These are phyloP conservation scores for Ascoidea tarda DNA, from an alignment of 805 yeast genomes.

Conservation along the genomic window DNA sequence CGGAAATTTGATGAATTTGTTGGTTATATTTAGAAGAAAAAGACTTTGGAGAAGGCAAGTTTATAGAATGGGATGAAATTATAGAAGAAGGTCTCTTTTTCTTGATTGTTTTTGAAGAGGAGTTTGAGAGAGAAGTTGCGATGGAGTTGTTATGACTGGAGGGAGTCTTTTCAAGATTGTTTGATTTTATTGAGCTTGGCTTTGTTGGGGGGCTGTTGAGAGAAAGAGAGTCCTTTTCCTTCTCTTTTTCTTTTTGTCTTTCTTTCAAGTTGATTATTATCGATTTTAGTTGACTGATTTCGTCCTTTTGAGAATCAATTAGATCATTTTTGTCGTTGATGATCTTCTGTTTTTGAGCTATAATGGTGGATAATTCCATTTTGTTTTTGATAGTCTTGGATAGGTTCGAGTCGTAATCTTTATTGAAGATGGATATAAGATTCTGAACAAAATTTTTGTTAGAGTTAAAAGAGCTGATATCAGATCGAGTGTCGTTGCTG, in stretches of 20 bases:
- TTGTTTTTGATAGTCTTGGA: background rate
- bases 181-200: background rate
- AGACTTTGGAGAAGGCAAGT: background rate
- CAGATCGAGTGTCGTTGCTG: background rate
- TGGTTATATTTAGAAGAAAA: background rate
- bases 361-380: background rate
- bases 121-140: background rate
- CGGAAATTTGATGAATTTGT: background rate
- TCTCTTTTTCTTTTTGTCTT: too few species aligned
- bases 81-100: background rate
- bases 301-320: background rate
- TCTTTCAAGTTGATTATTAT: background rate
- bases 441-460: too few species aligned
- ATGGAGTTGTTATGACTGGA: background rate
- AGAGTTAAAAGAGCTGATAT: background rate
- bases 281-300: background rate
- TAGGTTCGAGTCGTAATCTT: background rate
- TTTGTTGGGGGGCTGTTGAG: too few species aligned
- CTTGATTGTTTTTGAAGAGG: background rate
- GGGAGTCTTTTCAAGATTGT: background rate
- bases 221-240: too few species aligned
- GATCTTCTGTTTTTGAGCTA: background rate
- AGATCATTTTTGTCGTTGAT: background rate
- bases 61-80: background rate
- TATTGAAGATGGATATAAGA: background rate